Evolutionary conservation across 208 protist species (phyloP).

Genomic region (Trypanosoma brucei): DNA sequence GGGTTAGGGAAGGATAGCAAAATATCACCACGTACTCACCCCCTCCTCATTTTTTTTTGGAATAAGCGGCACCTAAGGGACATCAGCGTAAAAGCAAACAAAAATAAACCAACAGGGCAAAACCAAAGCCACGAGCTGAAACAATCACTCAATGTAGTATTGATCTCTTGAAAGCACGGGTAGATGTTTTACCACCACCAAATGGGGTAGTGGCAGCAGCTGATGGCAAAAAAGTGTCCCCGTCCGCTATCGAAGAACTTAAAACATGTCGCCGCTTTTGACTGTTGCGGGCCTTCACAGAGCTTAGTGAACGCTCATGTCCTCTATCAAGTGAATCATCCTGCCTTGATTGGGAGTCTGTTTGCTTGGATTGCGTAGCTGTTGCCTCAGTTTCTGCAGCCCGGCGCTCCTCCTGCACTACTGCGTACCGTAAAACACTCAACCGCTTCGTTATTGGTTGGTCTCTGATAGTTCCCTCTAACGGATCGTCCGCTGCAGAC

Average conservation of each 20-base stretch:
- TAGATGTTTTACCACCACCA: neutral
- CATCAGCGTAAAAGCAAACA: neutral
- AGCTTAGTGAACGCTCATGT: neutral
- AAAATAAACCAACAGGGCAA: constrained; percentile 4
- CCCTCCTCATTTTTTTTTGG: too few species aligned
- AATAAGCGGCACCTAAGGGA: too few species aligned
- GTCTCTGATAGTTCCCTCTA: neutral
- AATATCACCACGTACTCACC: too few species aligned
- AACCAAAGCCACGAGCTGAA: neutral
- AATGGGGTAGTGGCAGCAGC: neutral
- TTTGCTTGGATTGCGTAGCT: neutral
- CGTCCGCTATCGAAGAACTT: neutral
- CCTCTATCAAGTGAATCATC: neutral
- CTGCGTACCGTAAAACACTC: constrained; percentile 18
- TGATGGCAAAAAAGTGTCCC: neutral
- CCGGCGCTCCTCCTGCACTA: constrained; percentile 7
- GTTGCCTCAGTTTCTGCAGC: neutral
- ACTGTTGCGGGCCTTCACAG: neutral
- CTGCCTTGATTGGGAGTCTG: neutral
- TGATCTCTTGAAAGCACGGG: neutral
- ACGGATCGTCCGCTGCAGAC: neutral
- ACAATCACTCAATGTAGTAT: neutral
- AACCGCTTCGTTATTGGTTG: constrained; percentile 1
- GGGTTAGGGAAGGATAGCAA: too few species aligned
- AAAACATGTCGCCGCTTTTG: neutral